These are phyloP conservation scores for Xylaria venustula DNA, from an alignment of 495 filamentous ascomycete species.

Conservation along the genomic window DNA sequence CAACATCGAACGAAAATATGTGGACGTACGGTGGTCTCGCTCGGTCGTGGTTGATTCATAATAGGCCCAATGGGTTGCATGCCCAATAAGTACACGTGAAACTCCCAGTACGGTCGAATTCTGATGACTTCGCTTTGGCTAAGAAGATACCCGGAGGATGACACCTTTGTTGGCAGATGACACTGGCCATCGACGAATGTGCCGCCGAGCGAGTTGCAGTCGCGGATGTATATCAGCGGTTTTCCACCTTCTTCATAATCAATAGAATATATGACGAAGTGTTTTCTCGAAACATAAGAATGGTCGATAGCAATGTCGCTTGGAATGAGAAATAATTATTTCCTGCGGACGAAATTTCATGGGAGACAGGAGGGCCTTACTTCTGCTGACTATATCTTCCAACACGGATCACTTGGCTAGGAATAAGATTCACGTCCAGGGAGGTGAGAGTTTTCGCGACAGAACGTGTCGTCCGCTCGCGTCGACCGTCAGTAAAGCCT, in stretches of 20 bases:
- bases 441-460: background rate
- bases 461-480: background rate
- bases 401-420: background rate
- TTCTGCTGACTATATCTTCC: constrained; percentile 4
- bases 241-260: constrained; percentile 45
- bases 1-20: background rate
- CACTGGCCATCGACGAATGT: constrained; percentile 50
- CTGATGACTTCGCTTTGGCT: constrained; percentile 54
- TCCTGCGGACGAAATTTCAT: background rate
- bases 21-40: background rate
- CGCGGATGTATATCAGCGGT: constrained; percentile 60
- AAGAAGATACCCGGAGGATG: constrained; percentile 47
- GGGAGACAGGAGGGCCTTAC: background rate
- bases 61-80: background rate
- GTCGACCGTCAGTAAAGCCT: background rate
- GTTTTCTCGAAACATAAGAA: constrained; percentile 52
- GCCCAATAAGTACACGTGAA: constrained; percentile 24
- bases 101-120: constrained; percentile 35
- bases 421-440: background rate
- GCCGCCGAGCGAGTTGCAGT: constrained; percentile 57
- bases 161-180: constrained; percentile 36
- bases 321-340: background rate
- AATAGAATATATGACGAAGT: constrained; percentile 63
- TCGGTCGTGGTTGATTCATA: constrained; percentile 18
- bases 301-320: constrained; percentile 30